Evolutionary conservation across 768 basidiomycete genomes (phyloP).

Genomic region (Imleria badia): DNA sequence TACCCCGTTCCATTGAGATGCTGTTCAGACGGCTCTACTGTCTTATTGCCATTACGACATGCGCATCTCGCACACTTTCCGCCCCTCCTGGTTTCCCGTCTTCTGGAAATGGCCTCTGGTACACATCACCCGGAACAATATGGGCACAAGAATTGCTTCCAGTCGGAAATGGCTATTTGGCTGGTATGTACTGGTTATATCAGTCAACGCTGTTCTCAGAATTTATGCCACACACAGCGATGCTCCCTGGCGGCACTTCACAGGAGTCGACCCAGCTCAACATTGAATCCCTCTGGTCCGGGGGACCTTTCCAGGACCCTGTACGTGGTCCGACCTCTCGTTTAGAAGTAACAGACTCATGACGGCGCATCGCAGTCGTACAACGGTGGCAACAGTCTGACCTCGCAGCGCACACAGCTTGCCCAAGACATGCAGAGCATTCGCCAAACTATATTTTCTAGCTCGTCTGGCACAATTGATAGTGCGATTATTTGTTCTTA

Average conservation of each 20-base stretch:
- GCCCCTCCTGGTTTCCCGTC: constrained; percentile 54
- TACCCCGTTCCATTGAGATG: constrained; percentile 19
- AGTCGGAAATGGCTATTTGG: constrained; percentile 72
- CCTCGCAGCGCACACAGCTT: constrained; percentile 42
- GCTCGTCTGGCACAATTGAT: constrained; percentile 56
- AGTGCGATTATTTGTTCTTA: constrained; percentile 34
- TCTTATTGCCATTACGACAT: constrained; percentile 20
- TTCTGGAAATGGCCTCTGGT: constrained; percentile 80
- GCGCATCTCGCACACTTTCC: constrained; percentile 16
- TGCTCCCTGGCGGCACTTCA: constrained; percentile 59
- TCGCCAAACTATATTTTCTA: constrained; percentile 57
- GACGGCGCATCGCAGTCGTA: constrained; percentile 40
- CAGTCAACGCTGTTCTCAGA: neutral
- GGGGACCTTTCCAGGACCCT: constrained; percentile 66
- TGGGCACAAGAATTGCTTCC: constrained; percentile 68
- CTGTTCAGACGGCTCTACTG: constrained; percentile 22
- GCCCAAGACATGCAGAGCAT: constrained; percentile 51
- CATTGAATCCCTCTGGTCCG: constrained; percentile 76
- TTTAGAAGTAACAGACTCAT: neutral
- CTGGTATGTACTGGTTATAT: constrained; percentile 38
- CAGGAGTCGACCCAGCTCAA: constrained; percentile 68
- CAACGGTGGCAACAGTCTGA: constrained; percentile 66
- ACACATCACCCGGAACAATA: constrained; percentile 45
- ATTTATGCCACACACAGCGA: constrained; percentile 41
- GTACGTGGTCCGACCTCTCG: constrained; percentile 34